These are phyloP conservation scores for Tylopilus balloui DNA, from an alignment of 768 basidiomycete species.

Conservation along the genomic window DNA sequence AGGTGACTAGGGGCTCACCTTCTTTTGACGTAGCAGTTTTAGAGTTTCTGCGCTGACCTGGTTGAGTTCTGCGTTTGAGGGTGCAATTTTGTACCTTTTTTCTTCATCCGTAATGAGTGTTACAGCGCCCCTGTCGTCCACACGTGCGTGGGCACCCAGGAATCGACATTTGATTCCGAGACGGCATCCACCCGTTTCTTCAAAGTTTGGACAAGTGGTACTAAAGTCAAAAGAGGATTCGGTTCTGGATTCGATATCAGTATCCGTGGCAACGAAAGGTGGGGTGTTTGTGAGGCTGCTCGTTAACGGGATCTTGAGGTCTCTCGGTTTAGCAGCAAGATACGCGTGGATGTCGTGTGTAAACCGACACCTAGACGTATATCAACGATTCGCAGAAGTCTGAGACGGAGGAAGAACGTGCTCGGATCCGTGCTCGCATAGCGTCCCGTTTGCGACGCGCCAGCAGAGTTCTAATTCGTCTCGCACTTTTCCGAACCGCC, in stretches of 20 bases:
- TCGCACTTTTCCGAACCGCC: slow-evolving; percentile 70
- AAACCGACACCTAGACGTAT: slow-evolving; percentile 58
- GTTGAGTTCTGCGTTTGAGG: slow-evolving; percentile 62
- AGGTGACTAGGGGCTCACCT: slow-evolving; percentile 40
- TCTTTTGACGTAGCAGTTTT: slow-evolving; percentile 61
- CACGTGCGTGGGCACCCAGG: slow-evolving; percentile 68
- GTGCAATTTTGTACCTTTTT: slow-evolving; percentile 46
- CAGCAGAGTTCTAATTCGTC: slow-evolving; percentile 85
- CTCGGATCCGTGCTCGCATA: slow-evolving; percentile 70
- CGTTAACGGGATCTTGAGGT: slow-evolving; percentile 56
- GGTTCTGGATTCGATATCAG: background rate
- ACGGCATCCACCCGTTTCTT: slow-evolving; percentile 30
- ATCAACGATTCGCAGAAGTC: background rate
- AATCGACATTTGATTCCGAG: slow-evolving; percentile 88
- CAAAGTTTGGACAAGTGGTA: slow-evolving; percentile 25
- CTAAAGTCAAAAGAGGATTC: slow-evolving; percentile 18
- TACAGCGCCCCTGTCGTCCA: slow-evolving; percentile 42
- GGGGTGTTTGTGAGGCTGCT: slow-evolving; percentile 41
- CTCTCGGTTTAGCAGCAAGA: slow-evolving; percentile 68
- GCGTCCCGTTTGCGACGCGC: slow-evolving; percentile 62
- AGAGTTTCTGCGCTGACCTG: slow-evolving; percentile 54
- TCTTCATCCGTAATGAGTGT: slow-evolving; percentile 52
- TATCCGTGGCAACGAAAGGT: slow-evolving; percentile 44
- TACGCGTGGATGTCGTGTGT: slow-evolving; percentile 77
- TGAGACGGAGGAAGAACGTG: slow-evolving; percentile 28